phyloP scores from a whole-genome alignment of 805 yeast species.

The Hanseniaspora occidentalis region DNA sequence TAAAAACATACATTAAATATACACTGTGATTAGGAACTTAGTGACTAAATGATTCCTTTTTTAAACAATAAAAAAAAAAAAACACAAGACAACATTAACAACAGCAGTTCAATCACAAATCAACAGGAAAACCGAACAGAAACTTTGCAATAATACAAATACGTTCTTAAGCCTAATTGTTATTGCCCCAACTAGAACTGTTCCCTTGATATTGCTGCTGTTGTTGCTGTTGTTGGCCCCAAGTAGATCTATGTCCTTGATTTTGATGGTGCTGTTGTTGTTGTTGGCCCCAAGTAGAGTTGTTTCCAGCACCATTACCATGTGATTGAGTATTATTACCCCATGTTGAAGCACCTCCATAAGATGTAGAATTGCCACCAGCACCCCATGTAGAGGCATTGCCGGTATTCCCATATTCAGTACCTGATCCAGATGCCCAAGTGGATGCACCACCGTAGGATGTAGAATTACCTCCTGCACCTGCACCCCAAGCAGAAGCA shows the following conservation, averaged over 20 bases:
- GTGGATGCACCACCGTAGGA: slow-evolving; percentile 30
- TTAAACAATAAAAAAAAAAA: too few relatives aligned
- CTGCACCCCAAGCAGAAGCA: slow-evolving; percentile 36
- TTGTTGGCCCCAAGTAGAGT: slow-evolving; percentile 20
- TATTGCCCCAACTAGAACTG: too few relatives aligned
- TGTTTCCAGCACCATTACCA: slow-evolving; percentile 16
- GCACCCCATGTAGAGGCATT: slow-evolving; percentile 32
- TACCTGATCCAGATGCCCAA: slow-evolving; percentile 17
- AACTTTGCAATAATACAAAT: too few relatives aligned
- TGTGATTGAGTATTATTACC: slow-evolving; percentile 14
- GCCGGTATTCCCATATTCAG: slow-evolving; percentile 12
- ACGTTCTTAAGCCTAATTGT: too few relatives aligned
- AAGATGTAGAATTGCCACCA: slow-evolving; percentile 23
- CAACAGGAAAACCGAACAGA: too few relatives aligned
- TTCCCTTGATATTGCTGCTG: too few relatives aligned
- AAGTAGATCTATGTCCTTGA: slow-evolving; percentile 3
- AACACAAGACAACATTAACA: too few relatives aligned
- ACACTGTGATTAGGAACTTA: too few relatives aligned
- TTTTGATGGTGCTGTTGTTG: not conserved
- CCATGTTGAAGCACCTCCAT: slow-evolving; percentile 27
- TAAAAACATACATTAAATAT: too few relatives aligned
- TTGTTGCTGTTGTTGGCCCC: slow-evolving; percentile 5
- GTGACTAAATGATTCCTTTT: too few relatives aligned
- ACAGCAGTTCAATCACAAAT: too few relatives aligned
- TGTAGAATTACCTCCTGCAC: slow-evolving; percentile 29